phyloP scores from a whole-genome alignment of 352 stramenopile species.

The Aphanomyces invadans region DNA sequence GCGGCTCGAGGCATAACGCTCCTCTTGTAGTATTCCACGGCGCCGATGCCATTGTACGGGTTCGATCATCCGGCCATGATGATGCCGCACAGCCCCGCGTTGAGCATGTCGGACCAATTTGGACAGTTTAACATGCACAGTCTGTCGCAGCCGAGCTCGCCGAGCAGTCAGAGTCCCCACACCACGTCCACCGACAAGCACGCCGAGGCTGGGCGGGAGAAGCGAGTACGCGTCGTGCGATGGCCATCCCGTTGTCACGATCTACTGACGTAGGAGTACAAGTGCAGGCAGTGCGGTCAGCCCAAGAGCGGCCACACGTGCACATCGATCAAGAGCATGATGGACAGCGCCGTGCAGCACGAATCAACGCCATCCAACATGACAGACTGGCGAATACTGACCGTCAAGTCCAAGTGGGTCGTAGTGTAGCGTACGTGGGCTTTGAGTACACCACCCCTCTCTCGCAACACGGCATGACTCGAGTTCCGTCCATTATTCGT shows the following conservation, averaged over 20 bases:
- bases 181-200: not conserved
- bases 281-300: constrained; percentile 23
- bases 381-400: constrained; percentile 19
- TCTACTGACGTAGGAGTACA: constrained; percentile 25
- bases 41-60: constrained; percentile 1
- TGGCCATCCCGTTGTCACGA: not conserved
- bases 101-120: constrained; percentile 21
- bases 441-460: too few species aligned
- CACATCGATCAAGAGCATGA: constrained; percentile 26
- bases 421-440: too few species aligned
- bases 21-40: not conserved
- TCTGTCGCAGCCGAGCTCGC: constrained; percentile 20
- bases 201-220: not conserved
- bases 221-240: constrained; percentile 13
- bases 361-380: constrained; percentile 18
- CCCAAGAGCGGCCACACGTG: constrained; percentile 24
- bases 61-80: not conserved
- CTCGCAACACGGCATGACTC: too few species aligned
- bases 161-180: constrained; percentile 18
- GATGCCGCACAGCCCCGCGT: constrained; percentile 1
- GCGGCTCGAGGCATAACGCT: too few species aligned
- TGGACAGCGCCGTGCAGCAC: constrained; percentile 16
- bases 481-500: too few species aligned
- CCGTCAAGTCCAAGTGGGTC: constrained; percentile 24
- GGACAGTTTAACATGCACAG: not conserved